Evolutionary conservation across 2,329 filamentous ascomycete genomes (phyloP).

Genomic region (Westerdykella aurantiaca): DNA sequence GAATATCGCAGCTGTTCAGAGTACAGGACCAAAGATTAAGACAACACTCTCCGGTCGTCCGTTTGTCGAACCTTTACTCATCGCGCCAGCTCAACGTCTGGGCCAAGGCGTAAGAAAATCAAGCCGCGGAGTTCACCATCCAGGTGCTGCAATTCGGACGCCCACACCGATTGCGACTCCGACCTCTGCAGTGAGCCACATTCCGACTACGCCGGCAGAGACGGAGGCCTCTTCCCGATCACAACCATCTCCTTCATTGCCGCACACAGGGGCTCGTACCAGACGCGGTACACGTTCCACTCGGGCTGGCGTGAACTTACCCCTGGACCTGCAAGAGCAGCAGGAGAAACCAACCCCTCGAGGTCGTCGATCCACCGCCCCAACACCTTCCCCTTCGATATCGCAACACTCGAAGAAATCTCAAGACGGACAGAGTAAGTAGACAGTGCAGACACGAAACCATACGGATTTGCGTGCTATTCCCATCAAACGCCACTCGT

Average conservation of each 20-base stretch:
- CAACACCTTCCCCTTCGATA: slow-evolving; percentile 4
- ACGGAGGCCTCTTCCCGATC: too few relatives aligned
- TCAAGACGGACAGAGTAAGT: too few relatives aligned
- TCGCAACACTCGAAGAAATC: background rate
- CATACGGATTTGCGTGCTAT: background rate
- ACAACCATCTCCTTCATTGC: too few relatives aligned
- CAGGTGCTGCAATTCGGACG: background rate
- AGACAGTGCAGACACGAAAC: background rate
- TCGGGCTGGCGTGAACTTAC: too few relatives aligned
- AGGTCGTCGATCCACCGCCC: slow-evolving; percentile 3
- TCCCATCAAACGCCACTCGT: slow-evolving; percentile 1
- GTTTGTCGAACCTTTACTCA: slow-evolving; percentile 5
- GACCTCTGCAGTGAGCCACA: background rate
- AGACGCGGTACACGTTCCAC: too few relatives aligned
- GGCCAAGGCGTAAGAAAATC: background rate
- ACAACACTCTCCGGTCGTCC: slow-evolving; percentile 3
- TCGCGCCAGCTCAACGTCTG: slow-evolving; percentile 4
- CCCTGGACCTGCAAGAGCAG: background rate
- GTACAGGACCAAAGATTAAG: background rate
- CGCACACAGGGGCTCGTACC: too few relatives aligned
- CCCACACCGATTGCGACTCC: background rate
- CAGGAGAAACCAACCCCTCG: background rate
- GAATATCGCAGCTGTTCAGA: background rate
- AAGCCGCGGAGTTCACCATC: too few relatives aligned
- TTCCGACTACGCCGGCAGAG: background rate